Base-by-base conservation (phyloP, 805 yeast genomes). In the Ogataea dorogensis region DNA sequence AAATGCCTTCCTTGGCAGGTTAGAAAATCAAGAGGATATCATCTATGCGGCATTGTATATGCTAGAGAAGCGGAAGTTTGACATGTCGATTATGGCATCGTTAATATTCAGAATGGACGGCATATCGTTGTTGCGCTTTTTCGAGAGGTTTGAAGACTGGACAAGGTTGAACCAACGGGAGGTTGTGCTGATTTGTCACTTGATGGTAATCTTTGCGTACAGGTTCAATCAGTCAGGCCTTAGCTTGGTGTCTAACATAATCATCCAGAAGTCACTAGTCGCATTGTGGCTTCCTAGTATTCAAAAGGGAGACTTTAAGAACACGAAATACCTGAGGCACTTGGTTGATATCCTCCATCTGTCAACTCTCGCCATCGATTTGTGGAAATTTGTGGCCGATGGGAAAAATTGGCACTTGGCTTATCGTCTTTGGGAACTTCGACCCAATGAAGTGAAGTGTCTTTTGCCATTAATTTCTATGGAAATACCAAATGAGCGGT, bases 361-460 rank as follows among this genome's bases (percentile, higher is more conserved):
- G 28, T 47, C 24, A 31, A 42, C 14, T 33, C 36, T 14, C 25
- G 39, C 11, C 16, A 19, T 15, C 7, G 19, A 22, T 27, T 23
- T 53, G n/a, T 33, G 35, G 21, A 39, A 44, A 1, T 17, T 36
- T 8, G 44, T 53, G 2, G 13, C 42, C 5, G 39, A 31, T 5
- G 30, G 48, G 3, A 25, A 42, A 2, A 38, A 43, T 27, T 15
- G 24, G 0, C 20, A 22, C 4, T 44, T 59, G n/a, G 43, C 42
- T 3, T 58, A 47, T 31, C 36, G 50, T 5, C 48, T 44, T 28
- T 57, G 62, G 62, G 62, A 58, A 21, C 22, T 25, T 13, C 35
- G 47, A 23, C 53, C 58, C 3, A 3, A 6, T 10, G n/a, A 20
- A n/a, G 10, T n/a, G n/a, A n/a, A n/a, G n/a, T n/a, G n/a, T n/a